Percentiles rank a stretch among this genome's conserved stretches.
Evolutionary conservation across 2,329 filamentous ascomycete genomes (phyloP).

Genomic region (Hymenoscyphus salicellus): DNA sequence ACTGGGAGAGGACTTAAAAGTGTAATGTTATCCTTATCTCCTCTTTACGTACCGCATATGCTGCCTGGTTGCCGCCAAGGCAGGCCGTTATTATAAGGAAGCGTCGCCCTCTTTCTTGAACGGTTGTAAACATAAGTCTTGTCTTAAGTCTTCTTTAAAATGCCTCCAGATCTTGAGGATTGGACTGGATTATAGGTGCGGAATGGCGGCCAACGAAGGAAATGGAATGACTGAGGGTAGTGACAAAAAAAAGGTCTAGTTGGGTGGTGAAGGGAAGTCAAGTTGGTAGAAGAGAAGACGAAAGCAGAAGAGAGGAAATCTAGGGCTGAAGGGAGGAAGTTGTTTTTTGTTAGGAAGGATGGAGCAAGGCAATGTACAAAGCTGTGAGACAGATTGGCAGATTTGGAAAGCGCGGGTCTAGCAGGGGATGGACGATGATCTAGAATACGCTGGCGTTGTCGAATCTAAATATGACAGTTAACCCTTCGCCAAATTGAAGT

Average conservation of each 20-base stretch:
- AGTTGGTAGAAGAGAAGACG: background rate
- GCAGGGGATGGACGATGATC: constrained; percentile 1
- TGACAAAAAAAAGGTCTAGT: background rate
- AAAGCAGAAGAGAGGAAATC: too few relatives aligned
- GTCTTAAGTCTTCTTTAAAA: too few relatives aligned
- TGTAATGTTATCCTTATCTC: too few relatives aligned
- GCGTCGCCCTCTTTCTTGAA: too few relatives aligned
- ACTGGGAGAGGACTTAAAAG: too few relatives aligned
- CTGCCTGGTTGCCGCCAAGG: too few relatives aligned
- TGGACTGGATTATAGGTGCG: constrained; percentile 16
- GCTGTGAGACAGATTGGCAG: constrained; percentile 2
- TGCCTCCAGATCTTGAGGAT: constrained; percentile 6
- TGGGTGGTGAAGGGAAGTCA: background rate
- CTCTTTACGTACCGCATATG: too few relatives aligned
- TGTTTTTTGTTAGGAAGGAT: background rate
- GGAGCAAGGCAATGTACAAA: constrained; percentile 10
- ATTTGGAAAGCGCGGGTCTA: background rate
- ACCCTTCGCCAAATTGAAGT: constrained; percentile 10
- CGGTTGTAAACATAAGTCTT: too few relatives aligned
- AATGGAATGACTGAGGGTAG: background rate
- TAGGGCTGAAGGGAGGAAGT: background rate
- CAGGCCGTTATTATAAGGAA: too few relatives aligned
- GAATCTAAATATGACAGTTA: constrained; percentile 3
- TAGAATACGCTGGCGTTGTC: background rate
- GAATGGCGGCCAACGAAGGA: background rate